Base-by-base conservation (phyloP, 352 stramenopile genomes). In the Pythium dissotocum region DNA sequence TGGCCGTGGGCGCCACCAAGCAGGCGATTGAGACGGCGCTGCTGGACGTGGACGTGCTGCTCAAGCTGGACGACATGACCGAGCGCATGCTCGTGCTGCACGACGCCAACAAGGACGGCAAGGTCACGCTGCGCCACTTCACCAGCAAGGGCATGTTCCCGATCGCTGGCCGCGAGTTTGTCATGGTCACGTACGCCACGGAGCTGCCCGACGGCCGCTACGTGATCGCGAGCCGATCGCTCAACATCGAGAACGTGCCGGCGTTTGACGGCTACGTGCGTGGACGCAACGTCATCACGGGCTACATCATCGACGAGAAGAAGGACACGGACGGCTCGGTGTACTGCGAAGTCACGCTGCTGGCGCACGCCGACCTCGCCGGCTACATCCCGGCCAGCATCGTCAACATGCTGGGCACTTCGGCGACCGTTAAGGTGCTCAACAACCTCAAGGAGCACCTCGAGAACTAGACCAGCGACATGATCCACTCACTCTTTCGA, bases 331-430 rank as follows among this genome's bases (percentile, higher is more conserved):
- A 80, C 21, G 81, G 77, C 46, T 78, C 78, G 42, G 68, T 79
- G 10, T 88, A 80, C 72, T 93, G 84, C 64, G 64, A 90, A 51
- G 85, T 93, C 57, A 92, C 80, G 24, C 81, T 94, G 42, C 61
- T 94, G 5, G 87, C 84, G 30, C 87, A 94, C 69, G 84, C 82
- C 57, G 85, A 94, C 56, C 71, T 94, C 55, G 69, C 80, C 9
- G 87, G 87, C n/a, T 93, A 87, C 72, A 91, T 94, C 65, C 87
- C 87, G 32, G 76, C 87, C 26, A 83, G 76, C 58, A 78, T 94
- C 58, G 83, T 93, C 72, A 94, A 93, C 77, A 89, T 90, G 83
- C 82, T 93, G 55, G 85, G 85, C 69, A 93, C 85, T 69, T 93
- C 85, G 6, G 83, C 85, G n/a, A 93, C 85, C 2, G 79, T 90